Evolutionary conservation across 1,284 basidiomycete species (phyloP), one percentile per base, ranked within the genome.

Genomic region (Earliella scabrosa): DNA sequence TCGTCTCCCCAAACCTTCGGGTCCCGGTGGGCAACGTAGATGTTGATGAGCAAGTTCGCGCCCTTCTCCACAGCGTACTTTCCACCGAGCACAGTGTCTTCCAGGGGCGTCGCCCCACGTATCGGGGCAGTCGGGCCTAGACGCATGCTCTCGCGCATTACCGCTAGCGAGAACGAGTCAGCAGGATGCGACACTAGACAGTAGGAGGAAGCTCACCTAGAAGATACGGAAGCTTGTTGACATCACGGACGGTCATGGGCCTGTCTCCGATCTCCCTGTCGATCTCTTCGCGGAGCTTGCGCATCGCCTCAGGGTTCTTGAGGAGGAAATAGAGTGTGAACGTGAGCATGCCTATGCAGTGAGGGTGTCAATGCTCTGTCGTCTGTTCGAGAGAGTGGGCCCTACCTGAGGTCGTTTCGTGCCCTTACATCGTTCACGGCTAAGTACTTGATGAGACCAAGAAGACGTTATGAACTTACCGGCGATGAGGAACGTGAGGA

Each of bases 401-500:
- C 41, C 20, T 10, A 55, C 74, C 73, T 3, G 77, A 79, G 0
- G 79, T 79, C 0, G 79, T 81, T 63, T 81, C 80, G 56, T 80
- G 79, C 0, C 79, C 72, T 71, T 16, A 20, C 14, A 26, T n/a
- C n/a, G n/a, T n/a, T n/a, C n/a, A n/a, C n/a, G n/a, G n/a, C n/a
- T n/a, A n/a, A n/a, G n/a, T n/a, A n/a, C n/a, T n/a, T n/a, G n/a
- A n/a, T n/a, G n/a, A n/a, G n/a, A n/a, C n/a, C n/a, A n/a, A n/a
- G n/a, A n/a, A n/a, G n/a, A n/a, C n/a, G n/a, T n/a, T 10, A 4
- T 21, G 11, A 26, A 52, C 63, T 41, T 51, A 73, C 74, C 81
- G 5, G 80, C 81, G 39, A 82, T 79, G 13, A 82, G 67, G 72
- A 82, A 82, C 1, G 80, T 82, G 11, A 82, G 65, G 27, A 81